phyloP scores from a whole-genome alignment of 2,329 filamentous ascomycete species.

The Aspergillus alliaceus region DNA sequence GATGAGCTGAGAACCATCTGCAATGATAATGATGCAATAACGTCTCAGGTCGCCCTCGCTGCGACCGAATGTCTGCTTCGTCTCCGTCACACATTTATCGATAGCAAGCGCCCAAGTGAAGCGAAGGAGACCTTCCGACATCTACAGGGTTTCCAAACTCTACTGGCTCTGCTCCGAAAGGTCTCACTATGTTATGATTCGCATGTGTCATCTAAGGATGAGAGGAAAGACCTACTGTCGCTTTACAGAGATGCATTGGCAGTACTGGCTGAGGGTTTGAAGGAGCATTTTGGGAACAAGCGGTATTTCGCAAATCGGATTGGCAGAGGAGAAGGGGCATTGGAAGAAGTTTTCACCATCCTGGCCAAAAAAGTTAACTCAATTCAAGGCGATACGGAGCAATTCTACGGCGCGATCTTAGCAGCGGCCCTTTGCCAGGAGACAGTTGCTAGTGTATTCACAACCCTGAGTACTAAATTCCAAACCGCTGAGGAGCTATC shows the following conservation, averaged over 20 bases:
- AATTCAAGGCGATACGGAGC: conserved; percentile 60
- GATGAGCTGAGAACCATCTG: conserved; percentile 37
- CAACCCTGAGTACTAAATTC: conserved; percentile 35
- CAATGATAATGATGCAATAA: conserved; percentile 26
- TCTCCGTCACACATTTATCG: conserved; percentile 65
- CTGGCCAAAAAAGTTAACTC: conserved; percentile 59
- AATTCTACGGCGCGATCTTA: conserved; percentile 79
- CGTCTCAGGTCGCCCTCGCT: conserved; percentile 36
- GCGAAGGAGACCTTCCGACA: conserved; percentile 81
- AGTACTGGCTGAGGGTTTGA: conserved; percentile 72
- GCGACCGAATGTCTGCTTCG: conserved; percentile 61
- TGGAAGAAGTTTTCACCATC: conserved; percentile 70
- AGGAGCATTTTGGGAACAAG: conserved; percentile 79
- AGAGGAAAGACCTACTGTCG: conserved; percentile 67
- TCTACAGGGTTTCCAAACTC: conserved; percentile 72
- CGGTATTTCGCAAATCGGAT: conserved; percentile 80
- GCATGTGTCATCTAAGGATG: conserved; percentile 58
- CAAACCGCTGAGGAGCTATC: conserved; percentile 15
- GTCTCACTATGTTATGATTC: conserved; percentile 73
- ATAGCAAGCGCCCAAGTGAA: conserved; percentile 49
- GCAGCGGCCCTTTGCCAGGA: conserved; percentile 80
- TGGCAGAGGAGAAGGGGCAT: conserved; percentile 72
- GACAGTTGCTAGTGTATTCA: conserved; percentile 68
- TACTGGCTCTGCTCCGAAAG: conserved; percentile 68
- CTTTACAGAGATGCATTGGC: conserved; percentile 58